phyloP scores from a whole-genome alignment of 2,329 filamentous ascomycete species.

The Aureobasidium uvarum region DNA sequence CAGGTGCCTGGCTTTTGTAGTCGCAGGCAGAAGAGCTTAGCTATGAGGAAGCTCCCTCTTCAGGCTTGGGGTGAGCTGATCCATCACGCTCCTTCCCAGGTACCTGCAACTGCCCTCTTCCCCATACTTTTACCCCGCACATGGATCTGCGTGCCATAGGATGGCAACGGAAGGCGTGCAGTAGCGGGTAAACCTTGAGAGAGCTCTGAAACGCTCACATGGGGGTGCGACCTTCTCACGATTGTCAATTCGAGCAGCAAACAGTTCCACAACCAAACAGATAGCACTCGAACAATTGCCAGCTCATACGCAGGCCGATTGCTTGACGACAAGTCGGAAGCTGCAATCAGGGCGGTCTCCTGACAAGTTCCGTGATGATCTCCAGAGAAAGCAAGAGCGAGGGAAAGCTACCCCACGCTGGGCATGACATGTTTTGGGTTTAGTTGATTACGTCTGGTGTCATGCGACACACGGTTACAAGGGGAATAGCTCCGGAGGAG shows the following conservation, averaged over 20 bases:
- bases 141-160: conserved; percentile 19
- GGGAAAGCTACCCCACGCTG: conserved; percentile 19
- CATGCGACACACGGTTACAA: conserved; percentile 22
- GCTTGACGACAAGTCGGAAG: not conserved
- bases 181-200: conserved; percentile 23
- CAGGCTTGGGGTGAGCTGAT: conserved; percentile 16
- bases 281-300: not conserved
- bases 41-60: not conserved
- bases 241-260: conserved; percentile 5
- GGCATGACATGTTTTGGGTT: conserved; percentile 15
- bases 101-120: conserved; percentile 18
- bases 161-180: conserved; percentile 22
- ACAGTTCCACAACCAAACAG: not conserved
- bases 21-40: conserved; percentile 14
- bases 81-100: conserved; percentile 14
- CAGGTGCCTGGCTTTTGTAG: conserved; percentile 21
- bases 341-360: conserved; percentile 2
- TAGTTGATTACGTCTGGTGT: conserved; percentile 21
- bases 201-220: conserved; percentile 17
- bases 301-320: not conserved
- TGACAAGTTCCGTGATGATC: conserved; percentile 24
- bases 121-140: conserved; percentile 25
- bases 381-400: conserved; percentile 2
- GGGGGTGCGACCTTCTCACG: not conserved
- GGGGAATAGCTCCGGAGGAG: not conserved